These are phyloP conservation scores for Neurospora pannonica DNA, from an alignment of 495 filamentous ascomycete genomes.

Conservation along the genomic window DNA sequence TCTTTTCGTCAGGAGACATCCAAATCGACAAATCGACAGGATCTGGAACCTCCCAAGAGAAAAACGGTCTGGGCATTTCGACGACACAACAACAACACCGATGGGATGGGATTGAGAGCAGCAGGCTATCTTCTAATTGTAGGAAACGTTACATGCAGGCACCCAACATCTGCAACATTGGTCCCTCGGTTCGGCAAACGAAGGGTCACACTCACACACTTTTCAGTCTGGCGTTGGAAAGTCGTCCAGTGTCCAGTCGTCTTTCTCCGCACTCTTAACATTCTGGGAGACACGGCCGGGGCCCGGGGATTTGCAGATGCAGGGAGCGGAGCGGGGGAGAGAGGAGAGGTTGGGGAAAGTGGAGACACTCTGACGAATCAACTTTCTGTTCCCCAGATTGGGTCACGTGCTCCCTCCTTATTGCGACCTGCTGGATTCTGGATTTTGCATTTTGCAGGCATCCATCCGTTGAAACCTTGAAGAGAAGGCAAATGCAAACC, in stretches of 20 bases:
- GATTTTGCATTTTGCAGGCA: not conserved
- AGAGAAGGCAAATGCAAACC: not conserved
- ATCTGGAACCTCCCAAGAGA: not conserved
- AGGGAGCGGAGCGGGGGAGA: not conserved
- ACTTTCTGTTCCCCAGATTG: not conserved
- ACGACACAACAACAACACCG: not conserved
- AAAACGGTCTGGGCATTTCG: not conserved
- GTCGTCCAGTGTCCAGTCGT: not conserved
- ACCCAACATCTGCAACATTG: not conserved
- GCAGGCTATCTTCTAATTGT: not conserved
- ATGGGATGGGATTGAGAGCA: not conserved
- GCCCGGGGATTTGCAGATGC: not conserved
- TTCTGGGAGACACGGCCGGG: not conserved
- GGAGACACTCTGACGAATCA: not conserved
- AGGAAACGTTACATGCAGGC: not conserved
- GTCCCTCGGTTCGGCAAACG: not conserved
- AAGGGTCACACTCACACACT: not conserved
- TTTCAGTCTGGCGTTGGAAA: not conserved
- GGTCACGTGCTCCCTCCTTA: not conserved
- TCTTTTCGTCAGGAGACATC: not conserved
- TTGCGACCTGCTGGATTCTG: not conserved
- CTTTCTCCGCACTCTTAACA: not conserved
- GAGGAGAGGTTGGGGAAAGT: not conserved
- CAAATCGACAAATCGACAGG: not conserved
- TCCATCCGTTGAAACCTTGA: not conserved